These are phyloP conservation scores for Monilinia polystroma DNA, from an alignment of 2,329 filamentous ascomycete genomes.

Conservation along the genomic window DNA sequence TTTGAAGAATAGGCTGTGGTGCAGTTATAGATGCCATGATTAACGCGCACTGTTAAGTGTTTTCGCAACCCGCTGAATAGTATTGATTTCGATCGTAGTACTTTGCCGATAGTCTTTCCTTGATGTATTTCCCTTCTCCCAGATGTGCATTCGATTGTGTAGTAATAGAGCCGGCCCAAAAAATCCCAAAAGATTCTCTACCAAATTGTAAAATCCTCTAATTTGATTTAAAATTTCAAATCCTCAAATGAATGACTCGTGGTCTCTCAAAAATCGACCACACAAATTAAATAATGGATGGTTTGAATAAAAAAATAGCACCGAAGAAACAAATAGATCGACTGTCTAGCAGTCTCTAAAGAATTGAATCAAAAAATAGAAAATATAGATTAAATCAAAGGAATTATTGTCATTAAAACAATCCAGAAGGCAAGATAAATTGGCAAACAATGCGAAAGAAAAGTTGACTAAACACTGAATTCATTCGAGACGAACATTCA, in stretches of 20 bases:
- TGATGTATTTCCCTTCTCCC: neutral
- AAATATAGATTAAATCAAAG: constrained; percentile 1
- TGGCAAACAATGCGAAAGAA: neutral
- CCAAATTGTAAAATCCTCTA: neutral
- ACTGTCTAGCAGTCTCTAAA: constrained; percentile 8
- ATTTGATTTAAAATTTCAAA: neutral
- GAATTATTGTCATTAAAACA: neutral
- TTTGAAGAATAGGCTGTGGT: constrained; percentile 12
- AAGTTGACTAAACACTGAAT: neutral
- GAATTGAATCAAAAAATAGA: neutral
- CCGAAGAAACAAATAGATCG: neutral
- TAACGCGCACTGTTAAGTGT: neutral
- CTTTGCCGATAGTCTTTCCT: neutral
- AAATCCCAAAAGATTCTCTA: neutral
- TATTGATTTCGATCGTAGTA: neutral
- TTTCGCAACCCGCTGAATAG: neutral
- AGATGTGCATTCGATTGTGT: neutral
- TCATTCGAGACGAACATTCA: constrained; percentile 5
- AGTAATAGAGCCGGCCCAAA: neutral
- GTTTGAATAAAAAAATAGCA: neutral
- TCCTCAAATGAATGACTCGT: neutral
- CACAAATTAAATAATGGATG: constrained; percentile 7
- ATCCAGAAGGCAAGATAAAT: neutral
- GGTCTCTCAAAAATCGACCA: neutral
- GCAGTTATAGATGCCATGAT: constrained; percentile 12